A percentile compares a stretch with the other conserved stretches of the same genome.
phyloP scores from a whole-genome alignment of 2,329 filamentous ascomycete species.

The Alternaria ventricosa region DNA sequence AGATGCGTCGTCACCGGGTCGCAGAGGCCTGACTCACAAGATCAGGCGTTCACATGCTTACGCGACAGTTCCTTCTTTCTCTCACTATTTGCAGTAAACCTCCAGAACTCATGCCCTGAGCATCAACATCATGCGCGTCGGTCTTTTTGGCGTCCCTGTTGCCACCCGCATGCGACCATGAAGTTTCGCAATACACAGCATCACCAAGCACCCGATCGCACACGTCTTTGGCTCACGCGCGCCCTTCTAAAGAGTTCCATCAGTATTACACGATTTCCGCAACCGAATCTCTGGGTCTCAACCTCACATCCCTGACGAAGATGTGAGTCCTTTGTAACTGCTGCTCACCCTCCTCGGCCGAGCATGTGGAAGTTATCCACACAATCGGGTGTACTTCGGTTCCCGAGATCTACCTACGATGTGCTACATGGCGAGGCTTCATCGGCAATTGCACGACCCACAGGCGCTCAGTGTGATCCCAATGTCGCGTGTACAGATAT shows the following conservation, averaged over 20 bases:
- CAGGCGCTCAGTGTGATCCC: fast-evolving
- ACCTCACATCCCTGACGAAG: background rate
- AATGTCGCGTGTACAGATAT: background rate
- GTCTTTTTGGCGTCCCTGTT: background rate
- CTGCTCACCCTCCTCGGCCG: background rate
- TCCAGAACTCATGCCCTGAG: background rate
- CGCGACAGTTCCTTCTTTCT: background rate
- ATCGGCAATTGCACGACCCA: background rate
- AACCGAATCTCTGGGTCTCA: background rate
- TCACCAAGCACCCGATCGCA: background rate
- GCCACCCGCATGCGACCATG: background rate
- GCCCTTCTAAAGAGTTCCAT: no score
- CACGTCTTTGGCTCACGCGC: background rate
- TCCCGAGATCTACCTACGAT: background rate
- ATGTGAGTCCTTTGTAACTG: background rate
- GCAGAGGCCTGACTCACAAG: background rate
- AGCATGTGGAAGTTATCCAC: background rate
- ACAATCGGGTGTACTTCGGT: background rate
- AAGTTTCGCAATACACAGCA: background rate
- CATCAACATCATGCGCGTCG: background rate
- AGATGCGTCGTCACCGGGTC: background rate
- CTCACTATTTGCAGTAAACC: background rate
- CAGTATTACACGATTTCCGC: no score
- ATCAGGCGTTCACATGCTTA: background rate
- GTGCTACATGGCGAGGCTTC: background rate